phyloP scores from a whole-genome alignment of 2,329 filamentous ascomycete species.

The Diaporthe sp. region DNA sequence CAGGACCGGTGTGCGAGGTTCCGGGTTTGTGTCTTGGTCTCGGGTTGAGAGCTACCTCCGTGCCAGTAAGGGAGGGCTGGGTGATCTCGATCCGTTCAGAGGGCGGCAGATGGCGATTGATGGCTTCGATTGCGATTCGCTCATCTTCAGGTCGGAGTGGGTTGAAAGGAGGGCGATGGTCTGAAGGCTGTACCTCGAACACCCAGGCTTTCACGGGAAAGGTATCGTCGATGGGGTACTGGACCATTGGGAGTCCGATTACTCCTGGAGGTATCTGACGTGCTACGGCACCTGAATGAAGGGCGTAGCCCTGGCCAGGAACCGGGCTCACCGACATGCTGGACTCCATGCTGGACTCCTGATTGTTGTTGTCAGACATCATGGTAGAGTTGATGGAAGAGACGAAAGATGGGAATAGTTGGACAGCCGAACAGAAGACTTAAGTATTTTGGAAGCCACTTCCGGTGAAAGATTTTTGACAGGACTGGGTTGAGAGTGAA shows the following conservation, averaged over 20 bases:
- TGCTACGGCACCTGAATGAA: not conserved
- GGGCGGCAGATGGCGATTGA: conserved; percentile 12
- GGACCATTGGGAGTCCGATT: not conserved
- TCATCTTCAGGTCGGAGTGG: conserved; percentile 2
- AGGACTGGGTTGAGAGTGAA: not conserved
- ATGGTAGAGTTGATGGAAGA: not conserved
- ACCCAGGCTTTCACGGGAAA: not conserved
- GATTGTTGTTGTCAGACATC: not conserved
- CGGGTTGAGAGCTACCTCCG: too few species aligned
- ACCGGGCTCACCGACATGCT: not conserved
- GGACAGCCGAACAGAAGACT: not conserved
- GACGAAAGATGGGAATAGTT: not conserved
- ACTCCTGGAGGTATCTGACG: too few species aligned
- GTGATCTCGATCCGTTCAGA: not conserved
- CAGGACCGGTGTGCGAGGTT: too few species aligned
- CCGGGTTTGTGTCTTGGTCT: not conserved
- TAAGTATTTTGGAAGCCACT: too few species aligned
- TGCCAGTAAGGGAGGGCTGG: too few species aligned
- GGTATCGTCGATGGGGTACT: not conserved
- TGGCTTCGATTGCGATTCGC: not conserved
- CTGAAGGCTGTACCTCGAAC: not conserved
- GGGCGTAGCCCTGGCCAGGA: not conserved
- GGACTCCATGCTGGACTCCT: not conserved
- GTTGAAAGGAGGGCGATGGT: not conserved
- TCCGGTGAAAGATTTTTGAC: not conserved